Percentiles rank a stretch among this genome's conserved stretches.
Evolutionary conservation across 208 protist species (phyloP).

Genomic region (Angomonas deanei): DNA sequence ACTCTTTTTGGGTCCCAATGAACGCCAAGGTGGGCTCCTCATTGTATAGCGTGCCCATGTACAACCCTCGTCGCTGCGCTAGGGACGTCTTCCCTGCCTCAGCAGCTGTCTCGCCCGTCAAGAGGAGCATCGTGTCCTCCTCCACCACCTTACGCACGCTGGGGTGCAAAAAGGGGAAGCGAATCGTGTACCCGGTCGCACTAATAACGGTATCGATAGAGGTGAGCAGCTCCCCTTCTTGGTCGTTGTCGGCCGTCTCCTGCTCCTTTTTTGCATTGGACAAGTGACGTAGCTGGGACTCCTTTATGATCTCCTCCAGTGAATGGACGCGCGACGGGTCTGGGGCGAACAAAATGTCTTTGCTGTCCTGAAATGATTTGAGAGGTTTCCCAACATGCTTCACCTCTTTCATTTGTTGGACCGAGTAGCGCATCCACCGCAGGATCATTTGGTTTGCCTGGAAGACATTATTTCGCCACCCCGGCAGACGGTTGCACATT

Average conservation of each 20-base stretch:
- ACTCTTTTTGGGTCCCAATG: slow-evolving; percentile 64
- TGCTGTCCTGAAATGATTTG: slow-evolving; percentile 35
- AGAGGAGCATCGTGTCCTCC: slow-evolving; percentile 14
- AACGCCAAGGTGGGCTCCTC: slow-evolving; percentile 64
- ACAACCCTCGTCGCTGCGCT: slow-evolving; percentile 34
- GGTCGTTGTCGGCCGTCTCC: background rate
- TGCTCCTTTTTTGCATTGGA: background rate
- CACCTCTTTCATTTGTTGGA: slow-evolving; percentile 23
- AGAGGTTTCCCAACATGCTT: slow-evolving; percentile 34
- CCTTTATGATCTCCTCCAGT: slow-evolving; percentile 27
- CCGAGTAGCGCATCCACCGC: slow-evolving; percentile 48
- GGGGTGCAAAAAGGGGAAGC: slow-evolving; percentile 73
- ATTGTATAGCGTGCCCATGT: slow-evolving; percentile 66
- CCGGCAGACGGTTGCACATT: slow-evolving; percentile 29
- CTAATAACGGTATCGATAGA: slow-evolving; percentile 73
- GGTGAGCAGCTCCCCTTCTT: slow-evolving; percentile 49
- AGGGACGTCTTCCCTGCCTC: background rate
- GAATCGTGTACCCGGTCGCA: slow-evolving; percentile 69
- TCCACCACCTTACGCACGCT: slow-evolving; percentile 60
- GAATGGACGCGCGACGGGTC: slow-evolving; percentile 10
- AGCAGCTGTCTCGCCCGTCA: background rate
- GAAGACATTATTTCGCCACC: slow-evolving; percentile 42
- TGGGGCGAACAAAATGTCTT: slow-evolving; percentile 29
- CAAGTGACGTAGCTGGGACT: slow-evolving; percentile 15
- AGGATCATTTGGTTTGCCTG: slow-evolving; percentile 41